Evolutionary conservation across 768 basidiomycete species (phyloP).

Genomic region (Xerocomus potaroensis): DNA sequence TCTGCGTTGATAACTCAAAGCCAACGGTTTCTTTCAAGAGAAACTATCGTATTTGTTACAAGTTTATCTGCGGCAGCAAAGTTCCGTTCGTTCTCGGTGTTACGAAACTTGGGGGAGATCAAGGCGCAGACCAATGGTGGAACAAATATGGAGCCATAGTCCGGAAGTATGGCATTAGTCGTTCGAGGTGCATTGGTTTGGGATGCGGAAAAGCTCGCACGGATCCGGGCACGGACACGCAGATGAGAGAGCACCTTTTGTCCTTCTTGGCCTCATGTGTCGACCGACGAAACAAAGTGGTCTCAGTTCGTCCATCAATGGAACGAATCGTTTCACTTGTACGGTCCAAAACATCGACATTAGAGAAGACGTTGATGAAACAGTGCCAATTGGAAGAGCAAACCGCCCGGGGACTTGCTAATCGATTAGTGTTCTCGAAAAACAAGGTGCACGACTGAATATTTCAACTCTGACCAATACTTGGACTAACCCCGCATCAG

Average conservation of each 20-base stretch:
- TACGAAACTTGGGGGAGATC: constrained; percentile 27
- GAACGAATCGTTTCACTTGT: constrained; percentile 7
- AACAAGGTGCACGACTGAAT: background rate
- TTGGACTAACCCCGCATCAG: too few species aligned
- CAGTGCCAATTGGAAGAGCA: constrained; percentile 20
- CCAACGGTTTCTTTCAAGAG: constrained; percentile 24
- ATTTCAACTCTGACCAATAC: too few species aligned
- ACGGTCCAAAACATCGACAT: constrained; percentile 7
- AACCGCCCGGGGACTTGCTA: constrained; percentile 17
- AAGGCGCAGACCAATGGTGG: constrained; percentile 36
- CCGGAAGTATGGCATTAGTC: constrained; percentile 10
- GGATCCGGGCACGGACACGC: constrained; percentile 22
- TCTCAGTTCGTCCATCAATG: constrained; percentile 9
- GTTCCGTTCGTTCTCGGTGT: constrained; percentile 28
- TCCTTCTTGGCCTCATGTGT: constrained; percentile 13
- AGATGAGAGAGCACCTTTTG: constrained; percentile 23
- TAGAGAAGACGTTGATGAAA: constrained; percentile 12
- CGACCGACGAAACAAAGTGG: constrained; percentile 9
- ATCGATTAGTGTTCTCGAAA: constrained; percentile 7
- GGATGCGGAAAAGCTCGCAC: constrained; percentile 22
- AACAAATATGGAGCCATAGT: constrained; percentile 16
- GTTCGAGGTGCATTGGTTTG: constrained; percentile 32
- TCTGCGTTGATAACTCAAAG: constrained; percentile 27
- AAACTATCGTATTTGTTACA: constrained; percentile 27
- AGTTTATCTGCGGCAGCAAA: constrained; percentile 22